Evolutionary conservation across 176 grass and related monocot genomes (phyloP), one percentile per base, ranked within the genome.

Genomic region (Calamus simplicifolius): DNA sequence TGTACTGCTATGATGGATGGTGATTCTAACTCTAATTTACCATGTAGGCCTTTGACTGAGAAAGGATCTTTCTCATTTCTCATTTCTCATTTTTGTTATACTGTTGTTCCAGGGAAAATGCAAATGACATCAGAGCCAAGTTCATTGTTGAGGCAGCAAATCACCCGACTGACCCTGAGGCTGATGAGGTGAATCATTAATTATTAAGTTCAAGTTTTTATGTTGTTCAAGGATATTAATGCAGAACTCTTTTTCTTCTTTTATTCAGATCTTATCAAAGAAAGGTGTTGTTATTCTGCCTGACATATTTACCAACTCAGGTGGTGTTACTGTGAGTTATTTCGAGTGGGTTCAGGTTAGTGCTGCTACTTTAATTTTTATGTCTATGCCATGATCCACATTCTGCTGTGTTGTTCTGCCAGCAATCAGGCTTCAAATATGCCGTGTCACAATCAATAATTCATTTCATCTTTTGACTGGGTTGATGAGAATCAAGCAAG

Each of bases 121-220:
- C 93, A 29, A 77, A 89, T 70, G 84, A 88, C 26, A 98, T 98
- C 69, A 88, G 71, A 49, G 87, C 93, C 16, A 92, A 98, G 58
- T 98, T 89, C 75, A 89, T 98, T 53, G 80, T 98, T 16, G 93
- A 98, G 75, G 93, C 93, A n/a, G 93, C 93, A 53, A 98, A 98
- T 69, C 93, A 98, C 67, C 93, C 93, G 16, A 73, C 93, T 25
- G 93, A 98, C 25, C 93, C 93, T 0, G 93, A 92, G 50, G 93
- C 93, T 64, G 93, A 98, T 28, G 87, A 98, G 84, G 93, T 50
- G 78, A 81, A 73, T 58, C 12, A 25, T 59, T 66, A 5, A 48
- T 18, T 30, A n/a, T 38, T 31, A 12, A 38, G n/a, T 19, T 35
- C 16, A 35, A 62, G 12, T 18, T 17, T 2, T 43, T 43, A 13